Conservation (phyloP, 1,284 basidiomycete species). For the Apiotrichum siamense region DNA sequence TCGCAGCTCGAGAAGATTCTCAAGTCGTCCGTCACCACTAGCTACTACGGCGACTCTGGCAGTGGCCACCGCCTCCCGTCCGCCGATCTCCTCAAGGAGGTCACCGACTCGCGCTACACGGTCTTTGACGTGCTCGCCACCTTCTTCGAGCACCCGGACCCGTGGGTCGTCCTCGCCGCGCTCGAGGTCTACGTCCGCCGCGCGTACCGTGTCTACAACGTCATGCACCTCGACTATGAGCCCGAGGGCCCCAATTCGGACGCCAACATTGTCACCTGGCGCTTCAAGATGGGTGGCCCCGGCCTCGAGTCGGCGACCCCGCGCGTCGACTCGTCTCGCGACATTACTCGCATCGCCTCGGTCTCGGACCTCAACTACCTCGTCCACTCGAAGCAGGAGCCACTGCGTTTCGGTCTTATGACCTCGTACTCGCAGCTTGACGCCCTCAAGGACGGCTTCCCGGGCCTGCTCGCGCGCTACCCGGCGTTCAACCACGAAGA, state of each 20-base stretch:
- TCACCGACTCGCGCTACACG: constrained; percentile 92
- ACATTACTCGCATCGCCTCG: constrained; percentile 63
- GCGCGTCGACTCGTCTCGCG: constrained; percentile 53
- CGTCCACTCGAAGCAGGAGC: constrained; percentile 74
- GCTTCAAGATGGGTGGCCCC: constrained; percentile 79
- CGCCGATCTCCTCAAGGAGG: constrained; percentile 79
- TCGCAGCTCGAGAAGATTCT: constrained; percentile 92
- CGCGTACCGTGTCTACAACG: constrained; percentile 90
- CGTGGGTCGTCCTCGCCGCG: constrained; percentile 80
- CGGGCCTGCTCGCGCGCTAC: constrained; percentile 58
- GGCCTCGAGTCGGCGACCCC: constrained; percentile 80
- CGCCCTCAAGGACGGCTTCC: constrained; percentile 67
- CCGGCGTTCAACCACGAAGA: constrained; percentile 62
- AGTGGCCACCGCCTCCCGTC: constrained; percentile 65
- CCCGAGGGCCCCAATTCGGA: constrained; percentile 77
- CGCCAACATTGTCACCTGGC: constrained; percentile 79
- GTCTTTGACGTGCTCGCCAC: constrained; percentile 95
- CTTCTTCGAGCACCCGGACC: constrained; percentile 86
- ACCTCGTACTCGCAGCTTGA: constrained; percentile 76
- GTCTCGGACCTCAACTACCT: constrained; percentile 91
- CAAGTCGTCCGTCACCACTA: constrained; percentile 76
- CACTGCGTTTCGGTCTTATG: constrained; percentile 78
- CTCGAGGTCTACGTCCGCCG: constrained; percentile 89
- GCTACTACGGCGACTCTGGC: constrained; percentile 83
- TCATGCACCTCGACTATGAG: constrained; percentile 89